Percentiles rank a stretch among this genome's conserved stretches.
phyloP scores from a whole-genome alignment of 2,329 filamentous ascomycete species.

The Fusarium nematophilum region DNA sequence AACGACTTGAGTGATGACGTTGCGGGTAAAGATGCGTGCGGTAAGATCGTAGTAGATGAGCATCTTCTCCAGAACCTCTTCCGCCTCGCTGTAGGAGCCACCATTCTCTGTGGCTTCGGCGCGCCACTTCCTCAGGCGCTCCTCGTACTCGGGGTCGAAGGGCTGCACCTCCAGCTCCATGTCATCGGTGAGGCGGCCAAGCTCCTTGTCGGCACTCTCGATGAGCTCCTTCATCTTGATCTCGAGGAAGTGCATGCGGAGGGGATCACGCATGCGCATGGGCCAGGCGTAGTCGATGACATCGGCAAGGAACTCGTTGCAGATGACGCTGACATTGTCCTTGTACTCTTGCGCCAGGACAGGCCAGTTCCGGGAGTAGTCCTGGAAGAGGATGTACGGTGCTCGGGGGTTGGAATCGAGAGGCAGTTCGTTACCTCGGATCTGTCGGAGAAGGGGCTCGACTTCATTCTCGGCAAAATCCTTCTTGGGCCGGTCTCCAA shows the following conservation, averaged over 20 bases:
- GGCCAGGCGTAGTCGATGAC: conserved; percentile 64
- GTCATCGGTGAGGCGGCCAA: conserved; percentile 59
- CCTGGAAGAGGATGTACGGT: conserved; percentile 65
- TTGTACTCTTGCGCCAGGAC: conserved; percentile 64
- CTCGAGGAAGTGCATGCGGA: conserved; percentile 62
- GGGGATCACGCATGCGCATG: conserved; percentile 61
- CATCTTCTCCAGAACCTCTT: conserved; percentile 67
- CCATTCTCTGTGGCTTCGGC: conserved; percentile 55
- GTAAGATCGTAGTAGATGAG: conserved; percentile 66
- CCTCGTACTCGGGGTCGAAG: conserved; percentile 65
- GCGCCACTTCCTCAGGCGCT: conserved; percentile 61
- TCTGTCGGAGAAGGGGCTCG: conserved; percentile 61
- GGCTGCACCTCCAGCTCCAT: conserved; percentile 65
- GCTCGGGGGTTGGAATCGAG: conserved; percentile 65
- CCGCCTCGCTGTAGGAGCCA: conserved; percentile 60
- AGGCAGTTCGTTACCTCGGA: conserved; percentile 63
- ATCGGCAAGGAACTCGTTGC: conserved; percentile 64
- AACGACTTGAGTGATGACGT: conserved; percentile 64
- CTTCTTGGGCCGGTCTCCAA: conserved; percentile 55
- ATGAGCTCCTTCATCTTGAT: conserved; percentile 60
- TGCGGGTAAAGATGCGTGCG: conserved; percentile 63
- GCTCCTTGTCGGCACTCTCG: conserved; percentile 59
- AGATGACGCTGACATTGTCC: conserved; percentile 65
- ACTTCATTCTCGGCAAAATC: conserved; percentile 62
- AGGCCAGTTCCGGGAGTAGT: conserved; percentile 64